Conservation (phyloP, 257 asterid species). For the Solanum tacnaense region DNA sequence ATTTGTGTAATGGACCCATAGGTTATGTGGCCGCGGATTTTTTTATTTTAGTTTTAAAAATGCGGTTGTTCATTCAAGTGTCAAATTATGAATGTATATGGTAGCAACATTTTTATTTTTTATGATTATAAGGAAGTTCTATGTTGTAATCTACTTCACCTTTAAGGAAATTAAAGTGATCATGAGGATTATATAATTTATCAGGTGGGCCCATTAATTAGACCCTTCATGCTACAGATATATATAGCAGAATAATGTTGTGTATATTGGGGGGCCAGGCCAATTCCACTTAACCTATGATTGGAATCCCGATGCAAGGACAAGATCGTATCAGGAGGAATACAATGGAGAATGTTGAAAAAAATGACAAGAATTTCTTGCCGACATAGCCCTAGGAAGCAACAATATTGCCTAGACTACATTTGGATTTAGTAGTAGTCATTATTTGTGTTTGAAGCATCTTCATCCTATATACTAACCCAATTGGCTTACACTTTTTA, state of each 20-base stretch:
- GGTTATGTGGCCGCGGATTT: neutral
- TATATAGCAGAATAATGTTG: neutral
- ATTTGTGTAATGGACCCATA: neutral
- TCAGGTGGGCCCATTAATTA: neutral
- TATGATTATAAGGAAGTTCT: neutral
- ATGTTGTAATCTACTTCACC: neutral
- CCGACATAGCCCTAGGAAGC: neutral
- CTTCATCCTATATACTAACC: neutral
- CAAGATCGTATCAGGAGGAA: conserved; percentile 8
- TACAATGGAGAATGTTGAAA: neutral
- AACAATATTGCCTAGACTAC: neutral
- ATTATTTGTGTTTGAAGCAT: neutral
- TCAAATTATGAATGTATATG: neutral
- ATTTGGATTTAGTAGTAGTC: neutral
- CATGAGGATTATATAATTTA: neutral
- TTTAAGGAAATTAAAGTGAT: neutral
- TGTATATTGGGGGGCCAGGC: neutral
- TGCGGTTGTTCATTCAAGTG: neutral
- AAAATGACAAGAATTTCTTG: neutral
- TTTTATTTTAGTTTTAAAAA: neutral
- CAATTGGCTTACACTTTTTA: neutral
- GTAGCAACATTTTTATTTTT: neutral
- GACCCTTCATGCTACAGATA: neutral
- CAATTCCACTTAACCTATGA: neutral
- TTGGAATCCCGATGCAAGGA: conserved; percentile 9